Percentiles rank a stretch among this genome's conserved stretches.
phyloP scores from a whole-genome alignment of 1,284 basidiomycete genomes.

The Boletus sp. region DNA sequence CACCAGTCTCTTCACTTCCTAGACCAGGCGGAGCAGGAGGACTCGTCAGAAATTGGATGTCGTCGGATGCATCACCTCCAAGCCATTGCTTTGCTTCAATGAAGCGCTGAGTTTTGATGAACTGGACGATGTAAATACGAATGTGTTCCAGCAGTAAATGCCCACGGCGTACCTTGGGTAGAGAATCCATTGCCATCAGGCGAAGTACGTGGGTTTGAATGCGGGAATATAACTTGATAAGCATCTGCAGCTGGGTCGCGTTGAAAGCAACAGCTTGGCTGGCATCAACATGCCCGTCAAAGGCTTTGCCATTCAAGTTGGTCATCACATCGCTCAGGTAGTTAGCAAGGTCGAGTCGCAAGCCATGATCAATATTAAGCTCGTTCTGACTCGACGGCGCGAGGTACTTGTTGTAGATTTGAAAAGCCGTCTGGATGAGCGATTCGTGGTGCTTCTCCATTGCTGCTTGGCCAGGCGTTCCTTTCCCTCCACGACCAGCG shows the following conservation, averaged over 20 bases:
- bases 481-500: constrained; percentile 39
- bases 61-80: constrained; percentile 65
- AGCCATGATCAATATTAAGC: constrained; percentile 96
- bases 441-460: constrained; percentile 98
- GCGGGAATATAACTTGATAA: constrained; percentile 91
- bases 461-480: constrained; percentile 73
- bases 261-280: constrained; percentile 77
- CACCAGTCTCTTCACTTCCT: constrained; percentile 63
- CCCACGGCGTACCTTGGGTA: constrained; percentile 72
- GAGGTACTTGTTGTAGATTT: constrained; percentile 93
- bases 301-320: constrained; percentile 67
- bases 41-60: constrained; percentile 50
- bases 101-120: constrained; percentile 80
- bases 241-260: constrained; percentile 90
- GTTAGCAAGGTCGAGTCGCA: constrained; percentile 89
- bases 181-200: constrained; percentile 96
- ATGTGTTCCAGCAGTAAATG: not conserved
- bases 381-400: constrained; percentile 94
- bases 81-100: constrained; percentile 70
- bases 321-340: constrained; percentile 89
- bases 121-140: constrained; percentile 42
- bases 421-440: constrained; percentile 89
- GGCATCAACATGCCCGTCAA: constrained; percentile 75
- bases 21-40: constrained; percentile 68
- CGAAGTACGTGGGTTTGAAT: constrained; percentile 97